These are phyloP conservation scores for Sarocladiaceae sp. DNA, from an alignment of 2,329 filamentous ascomycete genomes.

Conservation along the genomic window DNA sequence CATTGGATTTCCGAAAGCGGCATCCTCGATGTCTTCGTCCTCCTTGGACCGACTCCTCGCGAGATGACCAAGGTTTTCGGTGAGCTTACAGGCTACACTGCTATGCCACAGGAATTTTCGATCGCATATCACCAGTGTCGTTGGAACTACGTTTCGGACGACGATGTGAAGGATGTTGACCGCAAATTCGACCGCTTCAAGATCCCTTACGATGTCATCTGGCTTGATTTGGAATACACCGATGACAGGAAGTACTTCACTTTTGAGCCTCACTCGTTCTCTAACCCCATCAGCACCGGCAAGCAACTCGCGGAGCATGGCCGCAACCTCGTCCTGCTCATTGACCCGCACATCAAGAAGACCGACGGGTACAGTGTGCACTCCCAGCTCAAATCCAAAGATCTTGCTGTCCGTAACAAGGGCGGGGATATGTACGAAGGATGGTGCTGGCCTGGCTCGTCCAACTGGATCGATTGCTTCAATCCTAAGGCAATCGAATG, in stretches of 20 bases:
- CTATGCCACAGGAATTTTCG: slow-evolving; percentile 87
- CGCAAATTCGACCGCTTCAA: slow-evolving; percentile 92
- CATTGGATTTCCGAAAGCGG: slow-evolving; percentile 97
- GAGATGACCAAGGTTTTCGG: slow-evolving; percentile 79
- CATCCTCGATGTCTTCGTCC: slow-evolving; percentile 86
- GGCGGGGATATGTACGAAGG: slow-evolving; percentile 86
- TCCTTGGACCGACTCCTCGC: slow-evolving; percentile 81
- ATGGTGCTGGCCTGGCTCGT: slow-evolving; percentile 98
- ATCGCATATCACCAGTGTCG: slow-evolving; percentile 96
- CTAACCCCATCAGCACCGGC: slow-evolving; percentile 81
- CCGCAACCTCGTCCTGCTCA: slow-evolving; percentile 88
- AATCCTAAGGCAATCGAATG: slow-evolving; percentile 87
- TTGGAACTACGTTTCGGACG: slow-evolving; percentile 98
- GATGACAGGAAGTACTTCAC: slow-evolving; percentile 98
- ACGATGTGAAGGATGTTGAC: slow-evolving; percentile 95
- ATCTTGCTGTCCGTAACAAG: slow-evolving; percentile 84
- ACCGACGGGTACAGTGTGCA: slow-evolving; percentile 71
- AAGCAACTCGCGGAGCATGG: slow-evolving; percentile 81
- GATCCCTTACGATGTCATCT: slow-evolving; percentile 98
- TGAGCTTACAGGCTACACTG: slow-evolving; percentile 86
- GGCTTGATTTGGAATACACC: slow-evolving; percentile 97
- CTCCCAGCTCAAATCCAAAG: slow-evolving; percentile 78
- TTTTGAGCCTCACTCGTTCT: slow-evolving; percentile 87
- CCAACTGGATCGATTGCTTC: slow-evolving; percentile 94
- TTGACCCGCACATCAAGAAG: slow-evolving; percentile 98